phyloP scores from a whole-genome alignment of 2,329 filamentous ascomycete species.

The Reticulascus tulasneorum region DNA sequence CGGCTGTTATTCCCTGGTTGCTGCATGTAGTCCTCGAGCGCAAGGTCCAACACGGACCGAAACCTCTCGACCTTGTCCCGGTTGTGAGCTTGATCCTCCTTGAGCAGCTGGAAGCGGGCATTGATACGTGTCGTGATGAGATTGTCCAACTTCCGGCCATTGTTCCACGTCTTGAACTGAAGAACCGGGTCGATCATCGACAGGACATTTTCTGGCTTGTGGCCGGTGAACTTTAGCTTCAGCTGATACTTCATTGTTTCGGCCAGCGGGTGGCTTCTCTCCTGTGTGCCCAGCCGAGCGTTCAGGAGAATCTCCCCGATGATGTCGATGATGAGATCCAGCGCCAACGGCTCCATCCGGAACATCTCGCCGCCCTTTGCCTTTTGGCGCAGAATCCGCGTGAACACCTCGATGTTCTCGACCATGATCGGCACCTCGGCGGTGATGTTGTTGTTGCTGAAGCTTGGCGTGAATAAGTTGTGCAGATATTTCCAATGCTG shows the following conservation, averaged over 20 bases:
- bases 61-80: slow-evolving; percentile 9
- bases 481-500: slow-evolving; percentile 24
- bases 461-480: slow-evolving; percentile 25
- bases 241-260: slow-evolving; percentile 20
- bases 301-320: slow-evolving; percentile 26
- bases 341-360: slow-evolving; percentile 20
- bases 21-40: slow-evolving; percentile 24
- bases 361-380: slow-evolving; percentile 14
- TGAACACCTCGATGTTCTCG: slow-evolving; percentile 23
- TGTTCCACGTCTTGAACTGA: slow-evolving; percentile 24
- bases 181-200: slow-evolving; percentile 22
- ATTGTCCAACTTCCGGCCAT: slow-evolving; percentile 22
- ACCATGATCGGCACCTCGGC: slow-evolving; percentile 22
- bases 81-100: slow-evolving; percentile 16
- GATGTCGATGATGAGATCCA: slow-evolving; percentile 28
- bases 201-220: slow-evolving; percentile 16
- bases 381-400: slow-evolving; percentile 19
- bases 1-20: slow-evolving; percentile 17
- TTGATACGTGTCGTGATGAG: slow-evolving; percentile 23
- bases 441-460: slow-evolving; percentile 26
- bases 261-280: slow-evolving; percentile 23
- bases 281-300: slow-evolving; percentile 25
- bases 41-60: slow-evolving; percentile 25
- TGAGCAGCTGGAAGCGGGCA: slow-evolving; percentile 18
- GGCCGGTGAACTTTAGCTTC: slow-evolving; percentile 11